phyloP scores from a whole-genome alignment of 331 rosid species.

The Quercus tomentella region DNA sequence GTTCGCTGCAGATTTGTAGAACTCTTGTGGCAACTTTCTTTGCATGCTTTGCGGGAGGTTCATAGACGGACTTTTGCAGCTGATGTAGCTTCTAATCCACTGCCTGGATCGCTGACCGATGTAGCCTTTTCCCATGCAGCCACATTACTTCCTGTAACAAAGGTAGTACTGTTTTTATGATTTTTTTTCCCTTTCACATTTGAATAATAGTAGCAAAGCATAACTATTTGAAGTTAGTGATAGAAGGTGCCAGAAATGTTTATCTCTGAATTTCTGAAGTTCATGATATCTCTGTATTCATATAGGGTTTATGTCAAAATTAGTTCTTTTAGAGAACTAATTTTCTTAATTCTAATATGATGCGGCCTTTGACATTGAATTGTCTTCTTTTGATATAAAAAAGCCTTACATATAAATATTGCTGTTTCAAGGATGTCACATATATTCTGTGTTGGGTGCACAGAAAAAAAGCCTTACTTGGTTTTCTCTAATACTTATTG shows the following conservation, averaged over 20 bases:
- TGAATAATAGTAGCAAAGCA: neutral
- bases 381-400: neutral
- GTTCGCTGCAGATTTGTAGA: constrained; percentile 78
- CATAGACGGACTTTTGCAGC: constrained; percentile 87
- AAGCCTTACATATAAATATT: neutral
- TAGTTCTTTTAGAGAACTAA: neutral
- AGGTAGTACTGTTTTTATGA: constrained; percentile 42
- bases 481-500: neutral
- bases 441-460: neutral
- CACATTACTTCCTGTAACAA: constrained; percentile 93
- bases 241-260: neutral
- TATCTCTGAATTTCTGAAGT: neutral
- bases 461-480: no score
- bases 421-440: neutral
- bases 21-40: constrained; percentile 97
- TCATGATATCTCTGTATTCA: constrained; percentile 6
- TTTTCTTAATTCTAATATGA: neutral
- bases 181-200: neutral
- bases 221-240: neutral
- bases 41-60: constrained; percentile 98
- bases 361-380: neutral
- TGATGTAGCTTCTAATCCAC: constrained; percentile 82
- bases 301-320: neutral
- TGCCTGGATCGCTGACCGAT: constrained; percentile 92
- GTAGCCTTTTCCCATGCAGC: constrained; percentile 99